These are phyloP conservation scores for Penicillium argentinense DNA, from an alignment of 495 filamentous ascomycete genomes.

Conservation along the genomic window DNA sequence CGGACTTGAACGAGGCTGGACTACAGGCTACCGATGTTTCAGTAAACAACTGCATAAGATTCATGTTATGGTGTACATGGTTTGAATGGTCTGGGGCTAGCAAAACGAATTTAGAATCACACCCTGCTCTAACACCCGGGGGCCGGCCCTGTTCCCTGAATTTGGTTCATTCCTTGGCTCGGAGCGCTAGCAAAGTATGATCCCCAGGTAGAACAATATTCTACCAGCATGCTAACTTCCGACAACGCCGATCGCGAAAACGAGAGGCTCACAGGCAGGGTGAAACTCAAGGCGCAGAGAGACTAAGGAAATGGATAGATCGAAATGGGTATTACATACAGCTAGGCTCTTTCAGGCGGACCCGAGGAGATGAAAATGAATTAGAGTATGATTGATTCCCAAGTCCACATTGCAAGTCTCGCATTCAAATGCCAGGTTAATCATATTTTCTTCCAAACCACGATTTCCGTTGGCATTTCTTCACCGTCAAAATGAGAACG, in stretches of 20 bases:
- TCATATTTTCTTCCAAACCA: constrained; percentile 5
- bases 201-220: not conserved
- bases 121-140: constrained; percentile 1
- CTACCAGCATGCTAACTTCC: not conserved
- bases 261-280: not conserved
- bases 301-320: not conserved
- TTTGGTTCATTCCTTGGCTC: too few relatives aligned
- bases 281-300: not conserved
- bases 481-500: constrained; percentile 8
- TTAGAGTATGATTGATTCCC: not conserved
- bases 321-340: not conserved
- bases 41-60: not conserved
- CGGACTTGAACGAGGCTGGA: not conserved
- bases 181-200: not conserved
- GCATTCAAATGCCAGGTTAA: constrained; percentile 1
- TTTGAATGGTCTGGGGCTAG: not conserved
- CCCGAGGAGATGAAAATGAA: not conserved
- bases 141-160: not conserved
- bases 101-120: constrained; percentile 3
- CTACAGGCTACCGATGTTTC: not conserved
- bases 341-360: not conserved
- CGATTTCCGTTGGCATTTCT: constrained; percentile 7
- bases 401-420: constrained; percentile 2
- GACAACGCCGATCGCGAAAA: not conserved
- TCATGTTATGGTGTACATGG: constrained; percentile 2